Base-by-base conservation (phyloP, 495 filamentous ascomycete genomes). In the Pseudoneurospora amorphoporcata region DNA sequence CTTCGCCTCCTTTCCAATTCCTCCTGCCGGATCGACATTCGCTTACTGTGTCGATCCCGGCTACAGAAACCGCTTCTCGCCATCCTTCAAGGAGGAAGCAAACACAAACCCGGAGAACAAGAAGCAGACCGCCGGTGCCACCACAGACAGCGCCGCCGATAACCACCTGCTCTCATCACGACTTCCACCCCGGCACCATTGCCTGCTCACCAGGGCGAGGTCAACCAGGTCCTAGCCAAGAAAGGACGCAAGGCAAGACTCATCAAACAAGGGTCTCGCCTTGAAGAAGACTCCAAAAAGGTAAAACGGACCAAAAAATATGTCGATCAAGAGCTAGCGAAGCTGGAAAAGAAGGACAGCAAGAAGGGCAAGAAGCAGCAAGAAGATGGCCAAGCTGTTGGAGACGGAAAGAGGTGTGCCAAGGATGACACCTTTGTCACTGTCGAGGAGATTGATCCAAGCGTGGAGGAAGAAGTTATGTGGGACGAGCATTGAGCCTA, bases 171-270 rank as follows among this genome's bases (percentile, higher is more conserved):
- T 8, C 2, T 17, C 5, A 45, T 17, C 8, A 47, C 43, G n/a
- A 9, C 1, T 19, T 4, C 42, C 17, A 9, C 0, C 40, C 16
- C n/a, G 8, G 3, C 42, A n/a, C 0, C 7, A n/a, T 0, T 8
- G 19, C 43, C 42, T 8, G 42, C 0, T 2, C 42, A n/a, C 0
- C 17, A n/a, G 42, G 0, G 19, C 8, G 45, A 53, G 23, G 3
- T 10, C n/a, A 2, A 53, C 1, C 23, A 53, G 1, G 4, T 2
- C 6, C 16, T 1, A 32, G 14, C 12, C 0, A 0, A 0, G 12
- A 61, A 61, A 61, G 2, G 23, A 16, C 53, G 53, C 29, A 65
- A 8, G 53, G 29, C 29, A 1, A 65, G 7, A 35, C 53, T 65
- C 32, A 4, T 65, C 3, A 65, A 35, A 12, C 14, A 9, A 8